These are phyloP conservation scores for Eimeria acervulina DNA, from an alignment of 169 alveolate genomes.

Conservation along the genomic window DNA sequence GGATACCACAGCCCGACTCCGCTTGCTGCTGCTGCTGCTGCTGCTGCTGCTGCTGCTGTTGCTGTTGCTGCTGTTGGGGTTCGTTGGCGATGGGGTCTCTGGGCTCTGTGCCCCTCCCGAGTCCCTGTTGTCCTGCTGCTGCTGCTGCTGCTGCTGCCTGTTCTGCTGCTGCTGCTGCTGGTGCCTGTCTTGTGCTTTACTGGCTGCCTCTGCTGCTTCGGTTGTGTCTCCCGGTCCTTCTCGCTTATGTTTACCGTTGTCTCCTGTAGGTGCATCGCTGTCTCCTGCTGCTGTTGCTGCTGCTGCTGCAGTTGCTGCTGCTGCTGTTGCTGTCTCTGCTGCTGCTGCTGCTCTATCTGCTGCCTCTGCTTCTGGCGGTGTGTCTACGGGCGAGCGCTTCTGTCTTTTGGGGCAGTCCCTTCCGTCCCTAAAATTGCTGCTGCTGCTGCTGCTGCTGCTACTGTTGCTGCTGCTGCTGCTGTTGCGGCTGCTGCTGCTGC, in stretches of 20 bases:
- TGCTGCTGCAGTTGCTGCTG: neutral
- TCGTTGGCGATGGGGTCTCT: neutral
- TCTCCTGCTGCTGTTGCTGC: neutral
- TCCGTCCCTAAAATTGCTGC: neutral
- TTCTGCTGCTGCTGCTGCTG: constrained; percentile 46
- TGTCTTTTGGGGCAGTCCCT: neutral
- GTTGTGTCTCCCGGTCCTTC: neutral
- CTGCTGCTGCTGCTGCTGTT: constrained; percentile 8
- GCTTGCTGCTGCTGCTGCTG: neutral
- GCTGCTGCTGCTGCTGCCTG: constrained; percentile 33
- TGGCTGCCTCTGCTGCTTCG: neutral
- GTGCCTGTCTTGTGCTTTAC: neutral
- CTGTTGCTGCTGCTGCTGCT: neutral
- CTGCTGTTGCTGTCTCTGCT: neutral
- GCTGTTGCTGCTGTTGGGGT: neutral
- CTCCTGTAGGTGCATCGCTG: neutral
- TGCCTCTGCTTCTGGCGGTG: neutral
- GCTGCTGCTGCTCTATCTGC: neutral
- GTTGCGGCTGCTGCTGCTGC: constrained; percentile 1
- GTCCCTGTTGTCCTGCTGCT: neutral
- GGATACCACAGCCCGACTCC: too few species aligned
- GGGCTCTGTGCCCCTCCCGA: neutral
- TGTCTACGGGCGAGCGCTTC: neutral
- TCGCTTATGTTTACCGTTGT: neutral
- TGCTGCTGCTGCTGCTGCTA: neutral